Percentiles rank a stretch among this genome's conserved stretches.
These are phyloP conservation scores for Excoecaria agallocha DNA, from an alignment of 345 rosid genomes.

Conservation along the genomic window DNA sequence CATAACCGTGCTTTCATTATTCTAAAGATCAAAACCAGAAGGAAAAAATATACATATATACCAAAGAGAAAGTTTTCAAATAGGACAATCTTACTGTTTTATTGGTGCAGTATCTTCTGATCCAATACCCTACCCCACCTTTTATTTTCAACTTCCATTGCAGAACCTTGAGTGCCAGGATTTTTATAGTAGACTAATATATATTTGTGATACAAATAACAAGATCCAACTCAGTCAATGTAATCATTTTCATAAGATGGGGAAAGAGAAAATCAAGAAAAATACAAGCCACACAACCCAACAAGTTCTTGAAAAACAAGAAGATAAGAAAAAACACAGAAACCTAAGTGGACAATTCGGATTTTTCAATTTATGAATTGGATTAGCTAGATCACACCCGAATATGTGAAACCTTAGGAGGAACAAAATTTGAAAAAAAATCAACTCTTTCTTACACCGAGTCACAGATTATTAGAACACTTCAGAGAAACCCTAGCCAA, in stretches of 20 bases:
- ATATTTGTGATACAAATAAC: background rate
- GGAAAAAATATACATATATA: background rate
- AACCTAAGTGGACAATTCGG: background rate
- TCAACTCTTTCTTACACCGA: background rate
- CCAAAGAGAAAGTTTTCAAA: background rate
- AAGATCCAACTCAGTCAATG: background rate
- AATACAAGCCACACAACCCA: background rate
- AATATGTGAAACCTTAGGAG: background rate
- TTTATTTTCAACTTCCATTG: conserved; percentile 3
- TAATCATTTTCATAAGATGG: background rate
- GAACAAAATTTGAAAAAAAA: background rate
- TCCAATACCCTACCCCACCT: conserved; percentile 2
- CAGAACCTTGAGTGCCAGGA: background rate
- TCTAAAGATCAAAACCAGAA: background rate
- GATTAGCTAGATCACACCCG: background rate
- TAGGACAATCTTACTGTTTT: conserved; percentile 22
- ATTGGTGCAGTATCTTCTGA: conserved; percentile 8
- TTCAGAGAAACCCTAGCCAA: background rate
- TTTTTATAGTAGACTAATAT: background rate
- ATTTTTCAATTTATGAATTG: background rate
- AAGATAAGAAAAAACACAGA: background rate
- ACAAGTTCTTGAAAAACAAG: background rate
- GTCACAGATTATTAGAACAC: background rate
- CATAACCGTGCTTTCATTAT: background rate
- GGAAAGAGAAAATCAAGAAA: background rate